phyloP scores from a whole-genome alignment of 495 filamentous ascomycete species.

The Thermothielavioides terrestris region DNA sequence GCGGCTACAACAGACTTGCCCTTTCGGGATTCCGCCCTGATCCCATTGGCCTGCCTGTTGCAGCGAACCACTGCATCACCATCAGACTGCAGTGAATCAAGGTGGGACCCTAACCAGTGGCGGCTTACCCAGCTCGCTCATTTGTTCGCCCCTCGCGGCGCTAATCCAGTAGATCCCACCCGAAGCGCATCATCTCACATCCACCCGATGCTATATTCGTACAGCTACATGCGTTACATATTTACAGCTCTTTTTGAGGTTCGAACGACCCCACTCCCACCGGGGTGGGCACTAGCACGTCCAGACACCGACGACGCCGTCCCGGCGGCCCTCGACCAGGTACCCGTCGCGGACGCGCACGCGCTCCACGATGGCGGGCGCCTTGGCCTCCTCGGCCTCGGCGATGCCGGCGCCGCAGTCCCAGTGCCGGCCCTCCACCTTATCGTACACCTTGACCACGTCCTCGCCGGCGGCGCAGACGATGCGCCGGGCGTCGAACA shows the following conservation, averaged over 20 bases:
- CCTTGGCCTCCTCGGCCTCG: constrained; percentile 51
- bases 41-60: not conserved
- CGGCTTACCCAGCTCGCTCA: no score
- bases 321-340: constrained; percentile 78
- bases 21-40: not conserved
- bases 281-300: no score
- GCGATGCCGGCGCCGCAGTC: constrained; percentile 81
- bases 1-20: not conserved
- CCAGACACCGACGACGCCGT: constrained; percentile 89
- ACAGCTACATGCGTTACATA: not conserved
- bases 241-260: not conserved
- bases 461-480: constrained; percentile 83
- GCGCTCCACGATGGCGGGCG: constrained; percentile 65
- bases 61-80: not conserved
- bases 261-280: not conserved
- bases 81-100: not conserved
- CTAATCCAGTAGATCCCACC: not conserved
- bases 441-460: constrained; percentile 96
- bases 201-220: not conserved
- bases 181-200: no score
- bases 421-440: constrained; percentile 92
- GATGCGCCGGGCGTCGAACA: constrained; percentile 89
- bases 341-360: constrained; percentile 93
- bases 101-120: no score
- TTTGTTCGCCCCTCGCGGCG: no score